Evolutionary conservation across 805 yeast species (phyloP).

Genomic region (Clavispora phyllophila): DNA sequence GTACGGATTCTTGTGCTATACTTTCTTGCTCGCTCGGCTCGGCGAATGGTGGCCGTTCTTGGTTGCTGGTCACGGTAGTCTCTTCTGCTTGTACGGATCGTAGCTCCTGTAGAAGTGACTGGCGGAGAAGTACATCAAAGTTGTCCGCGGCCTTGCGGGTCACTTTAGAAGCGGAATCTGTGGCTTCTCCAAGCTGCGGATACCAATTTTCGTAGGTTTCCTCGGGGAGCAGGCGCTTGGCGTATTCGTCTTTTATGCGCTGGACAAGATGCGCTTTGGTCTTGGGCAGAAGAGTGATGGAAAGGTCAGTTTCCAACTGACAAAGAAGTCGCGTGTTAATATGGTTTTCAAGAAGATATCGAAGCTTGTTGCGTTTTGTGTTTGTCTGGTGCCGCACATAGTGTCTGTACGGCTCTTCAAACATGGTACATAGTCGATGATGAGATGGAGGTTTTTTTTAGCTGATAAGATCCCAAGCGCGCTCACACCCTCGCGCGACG

Average conservation of each 20-base stretch:
- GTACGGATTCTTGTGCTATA: too few relatives aligned
- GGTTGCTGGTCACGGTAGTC: neutral
- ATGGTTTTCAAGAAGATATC: constrained; percentile 5
- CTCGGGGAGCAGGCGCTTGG: constrained; percentile 8
- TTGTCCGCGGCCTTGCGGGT: neutral
- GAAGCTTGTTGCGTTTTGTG: constrained; percentile 5
- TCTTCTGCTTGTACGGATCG: neutral
- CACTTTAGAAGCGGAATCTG: neutral
- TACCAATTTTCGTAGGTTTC: constrained; percentile 15
- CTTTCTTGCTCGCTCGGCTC: too few relatives aligned
- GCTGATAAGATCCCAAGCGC: neutral
- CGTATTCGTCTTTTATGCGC: constrained; percentile 8
- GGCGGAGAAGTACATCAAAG: constrained; percentile 2
- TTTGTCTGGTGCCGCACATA: constrained; percentile 3
- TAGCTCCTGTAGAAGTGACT: neutral
- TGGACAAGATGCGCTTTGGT: constrained; percentile 15
- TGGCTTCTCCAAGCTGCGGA: neutral
- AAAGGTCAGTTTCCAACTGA: constrained; percentile 7
- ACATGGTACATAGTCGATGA: constrained; percentile 6
- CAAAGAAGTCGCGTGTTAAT: neutral
- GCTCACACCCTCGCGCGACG: too few relatives aligned
- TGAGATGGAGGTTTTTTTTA: neutral
- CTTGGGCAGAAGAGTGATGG: constrained; percentile 7
- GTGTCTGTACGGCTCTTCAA: constrained; percentile 8
- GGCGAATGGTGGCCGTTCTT: neutral